Percentiles rank a stretch among this genome's conserved stretches.
Evolutionary conservation across 78 protist genomes (phyloP).

Genomic region (Isochrysis galbana): DNA sequence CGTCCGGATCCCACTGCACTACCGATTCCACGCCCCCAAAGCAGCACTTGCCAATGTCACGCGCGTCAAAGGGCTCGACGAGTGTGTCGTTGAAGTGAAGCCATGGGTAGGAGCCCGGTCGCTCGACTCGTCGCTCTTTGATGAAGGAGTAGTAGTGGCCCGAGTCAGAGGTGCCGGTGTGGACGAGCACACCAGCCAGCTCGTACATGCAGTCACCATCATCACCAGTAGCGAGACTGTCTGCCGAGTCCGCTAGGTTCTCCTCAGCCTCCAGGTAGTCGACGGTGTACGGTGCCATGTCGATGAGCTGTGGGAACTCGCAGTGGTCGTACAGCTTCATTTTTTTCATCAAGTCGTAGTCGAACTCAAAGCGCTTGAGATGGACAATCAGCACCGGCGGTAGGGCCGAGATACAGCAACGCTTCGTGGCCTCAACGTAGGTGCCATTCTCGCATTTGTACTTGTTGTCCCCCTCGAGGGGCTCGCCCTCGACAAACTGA

Average conservation of each 20-base stretch:
- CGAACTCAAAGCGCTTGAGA: constrained; percentile 85
- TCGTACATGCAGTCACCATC: constrained; percentile 49
- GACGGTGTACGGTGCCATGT: constrained; percentile 69
- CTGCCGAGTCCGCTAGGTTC: not conserved
- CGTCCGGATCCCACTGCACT: not conserved
- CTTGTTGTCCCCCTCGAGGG: constrained; percentile 87
- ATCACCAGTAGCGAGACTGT: not conserved
- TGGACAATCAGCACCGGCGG: constrained; percentile 68
- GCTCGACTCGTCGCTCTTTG: constrained; percentile 49
- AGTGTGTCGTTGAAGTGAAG: constrained; percentile 79
- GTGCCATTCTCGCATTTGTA: constrained; percentile 56
- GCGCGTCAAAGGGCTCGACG: constrained; percentile 70
- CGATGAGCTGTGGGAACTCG: constrained; percentile 59
- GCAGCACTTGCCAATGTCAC: constrained; percentile 56
- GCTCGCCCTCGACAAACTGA: constrained; percentile 69
- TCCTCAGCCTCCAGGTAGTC: constrained; percentile 40
- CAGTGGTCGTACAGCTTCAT: constrained; percentile 44
- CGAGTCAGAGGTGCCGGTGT: constrained; percentile 86
- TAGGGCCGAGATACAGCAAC: constrained; percentile 29
- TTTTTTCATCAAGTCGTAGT: constrained; percentile 57
- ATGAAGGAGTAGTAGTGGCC: constrained; percentile 87
- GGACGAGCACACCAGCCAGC: constrained; percentile 84
- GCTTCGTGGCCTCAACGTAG: constrained; percentile 66
- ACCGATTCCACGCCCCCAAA: constrained; percentile 74
- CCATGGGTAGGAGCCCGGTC: constrained; percentile 56